Conservation (phyloP, 1,284 basidiomycete species). For the Acaromyces ingoldii region DNA sequence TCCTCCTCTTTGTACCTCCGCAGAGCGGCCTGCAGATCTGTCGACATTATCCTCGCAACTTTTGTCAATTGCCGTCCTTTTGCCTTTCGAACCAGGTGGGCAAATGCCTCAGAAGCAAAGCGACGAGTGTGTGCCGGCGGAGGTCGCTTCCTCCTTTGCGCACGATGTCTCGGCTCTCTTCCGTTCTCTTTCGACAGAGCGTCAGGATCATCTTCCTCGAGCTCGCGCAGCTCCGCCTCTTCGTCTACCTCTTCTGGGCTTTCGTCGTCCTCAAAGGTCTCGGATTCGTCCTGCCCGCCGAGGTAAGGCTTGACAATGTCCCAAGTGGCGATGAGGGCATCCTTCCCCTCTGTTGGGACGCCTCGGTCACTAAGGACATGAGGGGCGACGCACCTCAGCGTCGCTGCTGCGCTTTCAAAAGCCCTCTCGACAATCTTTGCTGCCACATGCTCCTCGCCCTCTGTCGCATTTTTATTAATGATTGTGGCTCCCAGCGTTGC, state of each 20-base stretch:
- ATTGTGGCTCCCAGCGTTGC: slow-evolving; percentile 40
- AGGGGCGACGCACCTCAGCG: slow-evolving; percentile 38
- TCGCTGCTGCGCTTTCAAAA: slow-evolving; percentile 43
- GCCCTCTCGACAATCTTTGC: slow-evolving; percentile 46
- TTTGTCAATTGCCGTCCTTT: slow-evolving; percentile 25
- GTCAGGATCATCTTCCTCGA: slow-evolving; percentile 2
- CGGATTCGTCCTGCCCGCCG: slow-evolving; percentile 14
- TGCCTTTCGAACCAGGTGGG: slow-evolving; percentile 46
- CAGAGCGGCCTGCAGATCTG: slow-evolving; percentile 27
- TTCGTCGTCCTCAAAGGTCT: not conserved
- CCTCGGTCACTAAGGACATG: slow-evolving; percentile 28
- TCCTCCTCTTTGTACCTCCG: not conserved
- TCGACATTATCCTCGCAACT: slow-evolving; percentile 28
- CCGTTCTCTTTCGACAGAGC: not conserved
- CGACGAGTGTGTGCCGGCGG: slow-evolving; percentile 39
- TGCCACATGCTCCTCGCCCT: slow-evolving; percentile 41
- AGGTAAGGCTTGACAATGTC: slow-evolving; percentile 33
- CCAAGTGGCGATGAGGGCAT: slow-evolving; percentile 31
- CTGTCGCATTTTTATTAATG: slow-evolving; percentile 33
- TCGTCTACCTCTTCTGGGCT: slow-evolving; percentile 9
- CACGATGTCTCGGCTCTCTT: not conserved
- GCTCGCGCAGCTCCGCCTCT: slow-evolving; percentile 4
- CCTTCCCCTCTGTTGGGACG: slow-evolving; percentile 6
- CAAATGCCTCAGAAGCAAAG: slow-evolving; percentile 47
- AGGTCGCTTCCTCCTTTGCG: slow-evolving; percentile 4